These are phyloP conservation scores for Schizothecium vesticola DNA, from an alignment of 495 filamentous ascomycete species.

Conservation along the genomic window DNA sequence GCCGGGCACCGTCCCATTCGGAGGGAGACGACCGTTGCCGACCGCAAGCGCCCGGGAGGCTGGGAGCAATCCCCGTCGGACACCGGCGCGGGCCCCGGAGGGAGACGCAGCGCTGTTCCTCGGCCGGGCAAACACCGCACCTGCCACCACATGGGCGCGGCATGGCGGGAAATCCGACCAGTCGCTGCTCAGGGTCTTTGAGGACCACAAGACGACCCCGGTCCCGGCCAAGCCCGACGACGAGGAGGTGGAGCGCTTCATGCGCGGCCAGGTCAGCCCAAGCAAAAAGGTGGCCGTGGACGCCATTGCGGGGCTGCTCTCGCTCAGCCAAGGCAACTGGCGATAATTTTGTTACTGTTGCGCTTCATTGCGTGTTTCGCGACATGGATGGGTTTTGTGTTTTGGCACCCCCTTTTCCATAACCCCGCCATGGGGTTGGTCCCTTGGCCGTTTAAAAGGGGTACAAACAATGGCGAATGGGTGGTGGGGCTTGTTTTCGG, in stretches of 20 bases:
- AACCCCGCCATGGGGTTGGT: background rate
- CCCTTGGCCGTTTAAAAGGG: background rate
- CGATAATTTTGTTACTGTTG: constrained; percentile 24
- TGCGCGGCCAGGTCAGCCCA: constrained; percentile 54
- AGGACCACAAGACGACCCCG: constrained; percentile 23
- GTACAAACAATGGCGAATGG: background rate
- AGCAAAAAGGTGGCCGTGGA: constrained; percentile 64
- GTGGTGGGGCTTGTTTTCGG: background rate
- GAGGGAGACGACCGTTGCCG: constrained; percentile 20
- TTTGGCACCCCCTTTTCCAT: background rate
- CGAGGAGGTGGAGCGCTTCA: constrained; percentile 63
- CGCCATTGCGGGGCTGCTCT: constrained; percentile 71
- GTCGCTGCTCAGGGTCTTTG: constrained; percentile 34
- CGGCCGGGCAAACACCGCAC: constrained; percentile 33
- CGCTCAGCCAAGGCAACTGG: constrained; percentile 58
- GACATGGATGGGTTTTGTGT: background rate
- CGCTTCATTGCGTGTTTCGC: background rate
- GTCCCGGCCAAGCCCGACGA: background rate
- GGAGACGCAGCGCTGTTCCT: constrained; percentile 22
- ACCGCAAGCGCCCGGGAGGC: constrained; percentile 6
- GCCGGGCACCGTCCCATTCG: background rate
- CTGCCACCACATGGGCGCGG: constrained; percentile 6
- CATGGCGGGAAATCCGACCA: constrained; percentile 5
- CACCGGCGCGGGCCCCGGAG: constrained; percentile 29
- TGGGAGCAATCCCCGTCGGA: constrained; percentile 33